Percentiles rank a stretch among this genome's conserved stretches.
phyloP scores from a whole-genome alignment of 805 yeast genomes.

The Yarrowia bubula region DNA sequence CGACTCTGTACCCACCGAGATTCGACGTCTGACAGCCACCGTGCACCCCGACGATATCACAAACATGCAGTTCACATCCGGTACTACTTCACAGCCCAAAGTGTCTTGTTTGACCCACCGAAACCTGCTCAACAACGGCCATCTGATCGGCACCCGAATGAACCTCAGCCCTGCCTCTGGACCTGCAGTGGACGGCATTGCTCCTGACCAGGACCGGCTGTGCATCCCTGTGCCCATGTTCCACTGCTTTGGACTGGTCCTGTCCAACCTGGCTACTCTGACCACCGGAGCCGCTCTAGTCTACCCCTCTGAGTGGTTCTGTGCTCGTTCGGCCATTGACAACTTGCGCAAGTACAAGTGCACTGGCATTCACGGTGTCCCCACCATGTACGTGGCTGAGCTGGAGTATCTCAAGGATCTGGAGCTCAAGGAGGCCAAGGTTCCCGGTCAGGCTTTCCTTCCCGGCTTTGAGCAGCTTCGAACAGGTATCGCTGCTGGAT shows the following conservation, averaged over 20 bases:
- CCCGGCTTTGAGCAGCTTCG: conserved; percentile 34
- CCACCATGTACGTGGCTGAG: conserved; percentile 39
- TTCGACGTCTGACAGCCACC: conserved; percentile 3
- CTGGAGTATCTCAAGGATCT: conserved; percentile 33
- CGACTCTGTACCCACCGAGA: conserved; percentile 3
- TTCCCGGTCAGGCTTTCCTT: neutral
- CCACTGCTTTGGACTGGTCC: conserved; percentile 39
- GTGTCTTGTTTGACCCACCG: conserved; percentile 36
- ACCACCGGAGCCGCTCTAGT: conserved; percentile 36
- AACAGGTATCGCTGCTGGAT: conserved; percentile 39
- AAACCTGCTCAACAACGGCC: conserved; percentile 37
- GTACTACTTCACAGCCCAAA: conserved; percentile 38
- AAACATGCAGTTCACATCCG: conserved; percentile 40
- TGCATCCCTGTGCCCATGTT: conserved; percentile 39
- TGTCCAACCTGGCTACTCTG: conserved; percentile 35
- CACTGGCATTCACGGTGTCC: conserved; percentile 37
- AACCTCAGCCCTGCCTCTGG: conserved; percentile 32
- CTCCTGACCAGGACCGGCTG: conserved; percentile 33
- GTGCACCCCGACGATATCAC: conserved; percentile 32
- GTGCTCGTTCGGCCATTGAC: conserved; percentile 32
- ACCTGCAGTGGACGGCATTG: conserved; percentile 30
- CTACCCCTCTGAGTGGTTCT: conserved; percentile 36
- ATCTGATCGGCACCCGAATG: conserved; percentile 35
- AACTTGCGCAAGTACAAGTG: conserved; percentile 34
- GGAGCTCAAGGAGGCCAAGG: conserved; percentile 27